A percentile compares a stretch with the other conserved stretches of the same genome.
These are phyloP conservation scores for Teratosphaeriaceae sp. DNA, from an alignment of 2,329 filamentous ascomycete genomes.

Conservation along the genomic window DNA sequence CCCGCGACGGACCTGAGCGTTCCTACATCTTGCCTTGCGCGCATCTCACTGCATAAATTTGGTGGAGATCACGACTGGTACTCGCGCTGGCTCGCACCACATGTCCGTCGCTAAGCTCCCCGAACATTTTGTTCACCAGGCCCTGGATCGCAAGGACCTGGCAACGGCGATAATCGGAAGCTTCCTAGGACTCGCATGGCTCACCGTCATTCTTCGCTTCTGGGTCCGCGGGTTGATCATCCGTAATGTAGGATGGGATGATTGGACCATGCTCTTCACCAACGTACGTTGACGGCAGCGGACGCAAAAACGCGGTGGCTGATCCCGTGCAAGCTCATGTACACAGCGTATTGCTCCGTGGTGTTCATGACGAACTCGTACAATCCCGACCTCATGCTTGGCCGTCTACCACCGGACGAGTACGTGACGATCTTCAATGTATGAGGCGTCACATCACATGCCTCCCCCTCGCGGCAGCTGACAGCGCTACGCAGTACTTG, in stretches of 20 bases:
- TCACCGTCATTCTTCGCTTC: constrained; percentile 32
- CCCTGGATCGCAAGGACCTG: not conserved
- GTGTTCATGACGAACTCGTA: constrained; percentile 5
- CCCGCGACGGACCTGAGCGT: no score
- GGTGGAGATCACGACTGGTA: no score
- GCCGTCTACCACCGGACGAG: not conserved
- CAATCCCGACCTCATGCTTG: constrained; percentile 2
- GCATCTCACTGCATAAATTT: no score
- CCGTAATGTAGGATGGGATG: constrained; percentile 39
- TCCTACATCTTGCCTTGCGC: no score
- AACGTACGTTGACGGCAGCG: constrained; percentile 25
- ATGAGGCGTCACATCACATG: not conserved
- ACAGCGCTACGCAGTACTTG: constrained; percentile 15
- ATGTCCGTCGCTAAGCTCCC: not conserved
- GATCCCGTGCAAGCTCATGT: not conserved
- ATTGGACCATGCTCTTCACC: constrained; percentile 35
- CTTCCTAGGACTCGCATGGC: constrained; percentile 33
- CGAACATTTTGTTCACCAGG: not conserved
- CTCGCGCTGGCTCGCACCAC: no score
- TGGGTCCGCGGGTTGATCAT: constrained; percentile 36
- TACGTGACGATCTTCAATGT: not conserved
- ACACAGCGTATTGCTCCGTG: constrained; percentile 7
- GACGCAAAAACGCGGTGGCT: no score
- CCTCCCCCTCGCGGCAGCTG: constrained; percentile 1
- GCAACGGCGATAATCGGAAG: constrained; percentile 9